Percentiles rank a stretch among this genome's conserved stretches.
Conservation (phyloP, 192 early-diverging fungal genomes). For the Backusella sp. region DNA sequence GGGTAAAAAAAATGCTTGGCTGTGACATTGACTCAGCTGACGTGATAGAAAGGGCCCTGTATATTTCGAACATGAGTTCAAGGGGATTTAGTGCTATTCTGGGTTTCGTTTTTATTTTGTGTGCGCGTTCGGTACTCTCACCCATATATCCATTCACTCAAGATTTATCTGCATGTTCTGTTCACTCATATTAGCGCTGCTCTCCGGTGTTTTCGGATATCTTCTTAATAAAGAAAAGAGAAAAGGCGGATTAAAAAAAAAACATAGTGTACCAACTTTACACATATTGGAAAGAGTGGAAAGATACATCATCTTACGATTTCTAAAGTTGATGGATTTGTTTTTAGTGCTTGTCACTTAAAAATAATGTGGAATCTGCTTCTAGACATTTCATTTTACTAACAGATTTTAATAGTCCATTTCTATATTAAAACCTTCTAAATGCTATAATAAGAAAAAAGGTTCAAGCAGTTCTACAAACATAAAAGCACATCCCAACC, state of each 20-base stretch:
- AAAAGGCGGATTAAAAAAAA: not conserved
- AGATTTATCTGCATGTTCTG: not conserved
- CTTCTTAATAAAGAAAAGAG: not conserved
- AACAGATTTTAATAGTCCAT: not conserved
- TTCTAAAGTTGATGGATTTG: not conserved
- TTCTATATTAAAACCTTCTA: not conserved
- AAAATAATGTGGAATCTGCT: not conserved
- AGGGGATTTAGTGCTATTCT: not conserved
- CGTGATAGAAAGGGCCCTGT: not conserved
- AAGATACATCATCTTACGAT: not conserved
- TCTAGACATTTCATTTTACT: not conserved
- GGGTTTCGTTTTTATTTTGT: not conserved
- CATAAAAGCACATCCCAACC: not conserved
- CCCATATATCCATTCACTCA: not conserved
- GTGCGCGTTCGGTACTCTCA: not conserved
- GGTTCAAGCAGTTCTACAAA: not conserved
- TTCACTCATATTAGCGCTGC: not conserved
- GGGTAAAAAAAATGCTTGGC: not conserved
- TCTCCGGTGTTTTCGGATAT: not conserved
- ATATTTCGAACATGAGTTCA: not conserved
- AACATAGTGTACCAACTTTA: not conserved
- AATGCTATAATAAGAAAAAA: slow-evolving; percentile 1
- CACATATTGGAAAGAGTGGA: not conserved
- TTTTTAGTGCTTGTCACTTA: not conserved
- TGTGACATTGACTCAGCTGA: not conserved